Base-by-base conservation (phyloP, 768 basidiomycete genomes). In the Rhizopogon roseolus region DNA sequence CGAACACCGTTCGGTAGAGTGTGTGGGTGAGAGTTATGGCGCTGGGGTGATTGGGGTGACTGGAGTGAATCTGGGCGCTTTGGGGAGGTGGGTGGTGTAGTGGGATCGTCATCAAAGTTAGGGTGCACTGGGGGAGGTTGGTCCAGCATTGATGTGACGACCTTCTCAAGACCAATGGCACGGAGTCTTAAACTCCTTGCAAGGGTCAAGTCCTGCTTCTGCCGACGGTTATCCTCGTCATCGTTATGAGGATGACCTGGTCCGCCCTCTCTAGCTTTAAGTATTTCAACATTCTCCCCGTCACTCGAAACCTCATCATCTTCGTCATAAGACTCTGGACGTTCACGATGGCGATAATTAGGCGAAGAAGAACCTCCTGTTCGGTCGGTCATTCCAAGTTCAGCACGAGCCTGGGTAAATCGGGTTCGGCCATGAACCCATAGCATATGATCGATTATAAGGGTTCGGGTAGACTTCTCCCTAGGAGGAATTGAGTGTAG, bases 371-470 rank as follows among this genome's bases (percentile, higher is more conserved):
- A 76, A 2, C 86, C 88, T 6, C 88, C 88, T 0, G 88, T 84
- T 54, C 82, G 85, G 68, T 90, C 88, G 6, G 86, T 85, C 89
- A 92, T 91, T 36, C 87, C 88, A 10, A 93, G 79, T 67, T 92
- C 90, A 50, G 89, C 88, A 29, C 90, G 81, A 4, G 87, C 90
- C 67, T 93, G 91, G 7, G 86, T 84, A 58, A 90, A 89, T 54
- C 91, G 80, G 13, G 90, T 90, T 57, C 85, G 76, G 10, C 79
- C 84, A 68, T 93, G 91, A 6, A 86, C 86, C 88, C 88, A 93
- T 46, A 92, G 73, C 78, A 91, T 83, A 68, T 93, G 88, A 68
- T 93, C 91, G 53, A 93, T 82, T 61, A 93, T 93, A 53, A 93
- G 76, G 9, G 90, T 93, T 32, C 90, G 76, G 7, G 90, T 92